Evolutionary conservation across 129 eudicot species (phyloP).

Genomic region (Cynara cardunculus): DNA sequence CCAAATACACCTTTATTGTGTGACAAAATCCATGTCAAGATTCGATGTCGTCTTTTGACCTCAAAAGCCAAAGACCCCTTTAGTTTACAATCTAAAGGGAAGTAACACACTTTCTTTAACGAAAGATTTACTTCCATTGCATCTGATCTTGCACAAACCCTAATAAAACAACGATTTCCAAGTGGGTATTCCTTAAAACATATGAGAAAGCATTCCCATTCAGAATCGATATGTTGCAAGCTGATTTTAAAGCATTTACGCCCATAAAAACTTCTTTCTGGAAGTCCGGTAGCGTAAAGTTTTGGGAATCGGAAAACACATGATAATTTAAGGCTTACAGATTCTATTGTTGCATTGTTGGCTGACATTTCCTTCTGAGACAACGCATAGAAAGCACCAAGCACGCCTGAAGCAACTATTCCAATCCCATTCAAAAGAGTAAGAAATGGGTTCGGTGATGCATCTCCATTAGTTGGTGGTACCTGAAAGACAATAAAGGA

Average conservation of each 20-base stretch:
- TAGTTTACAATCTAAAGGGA: neutral
- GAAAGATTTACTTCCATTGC: slow-evolving; percentile 4
- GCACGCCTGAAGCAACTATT: slow-evolving; percentile 62
- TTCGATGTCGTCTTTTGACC: neutral
- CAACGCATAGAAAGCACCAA: slow-evolving; percentile 78
- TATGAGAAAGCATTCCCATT: neutral
- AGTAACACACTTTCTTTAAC: neutral
- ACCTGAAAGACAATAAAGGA: slow-evolving; percentile 30
- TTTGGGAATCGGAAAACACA: neutral
- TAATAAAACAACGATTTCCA: neutral
- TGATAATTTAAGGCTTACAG: slow-evolving; percentile 47
- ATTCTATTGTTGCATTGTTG: slow-evolving; percentile 53
- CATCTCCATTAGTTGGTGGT: slow-evolving; percentile 28
- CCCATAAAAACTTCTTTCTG: neutral
- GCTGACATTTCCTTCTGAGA: slow-evolving; percentile 69
- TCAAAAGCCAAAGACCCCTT: neutral
- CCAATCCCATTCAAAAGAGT: slow-evolving; percentile 74
- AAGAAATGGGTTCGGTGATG: slow-evolving; percentile 56
- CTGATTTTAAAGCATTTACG: neutral
- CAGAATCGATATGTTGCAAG: neutral
- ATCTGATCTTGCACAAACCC: neutral
- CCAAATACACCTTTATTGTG: too few species aligned
- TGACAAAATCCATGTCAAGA: neutral
- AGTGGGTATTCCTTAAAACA: neutral
- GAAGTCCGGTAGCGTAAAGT: neutral